Evolutionary conservation across 225 moss, liverwort and hornwort species (phyloP), one percentile per base, ranked within the genome.

Genomic region (Pseudoscleropodium purum): DNA sequence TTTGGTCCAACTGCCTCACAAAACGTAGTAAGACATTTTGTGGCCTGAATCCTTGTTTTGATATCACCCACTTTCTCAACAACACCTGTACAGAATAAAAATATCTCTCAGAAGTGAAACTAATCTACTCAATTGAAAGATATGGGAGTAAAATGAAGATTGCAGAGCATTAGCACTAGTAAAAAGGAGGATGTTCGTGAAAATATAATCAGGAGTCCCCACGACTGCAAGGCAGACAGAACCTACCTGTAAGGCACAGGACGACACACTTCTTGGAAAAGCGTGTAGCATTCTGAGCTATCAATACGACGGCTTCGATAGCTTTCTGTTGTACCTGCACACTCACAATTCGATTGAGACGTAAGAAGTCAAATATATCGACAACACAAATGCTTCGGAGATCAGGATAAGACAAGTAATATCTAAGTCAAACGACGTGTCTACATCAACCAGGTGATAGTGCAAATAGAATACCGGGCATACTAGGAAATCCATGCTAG

Each of bases 1-100:
- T 95, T 94, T 45, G 98, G 97, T 73, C 95, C 98, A 69, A 97
- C 98, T 49, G 97, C 95, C 92, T 99, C 98, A 88, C 98, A 99
- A 51, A 99, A 96, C 10, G 95, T 88, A 65, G 98, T 99, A 62
- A 99, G 96, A 90, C 97, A 99, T 89, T 96, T 94, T 51, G 96
- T 93, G 29, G 96, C 97, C 91, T 99, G 97, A 89, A 93, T 89
- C 89, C 98, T 94, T 65, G 96, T 93, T 89, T 99, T 99, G 61
- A 99, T 94, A 87, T 99, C 98, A 62, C 95, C 89, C 51, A 96
- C 92, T 92, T 95, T 99, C 92, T 99, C 98, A 64, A 96, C 97
- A 45, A 96, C 96, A 60, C 96, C 96, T 93, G 94, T 76, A 76
- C 52, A 89, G 52, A 81, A 75, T 20, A 87, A 18, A 90, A 85